Percentiles rank a stretch among this genome's conserved stretches.
phyloP scores from a whole-genome alignment of 352 stramenopile genomes.

The Pythium plurisporium region DNA sequence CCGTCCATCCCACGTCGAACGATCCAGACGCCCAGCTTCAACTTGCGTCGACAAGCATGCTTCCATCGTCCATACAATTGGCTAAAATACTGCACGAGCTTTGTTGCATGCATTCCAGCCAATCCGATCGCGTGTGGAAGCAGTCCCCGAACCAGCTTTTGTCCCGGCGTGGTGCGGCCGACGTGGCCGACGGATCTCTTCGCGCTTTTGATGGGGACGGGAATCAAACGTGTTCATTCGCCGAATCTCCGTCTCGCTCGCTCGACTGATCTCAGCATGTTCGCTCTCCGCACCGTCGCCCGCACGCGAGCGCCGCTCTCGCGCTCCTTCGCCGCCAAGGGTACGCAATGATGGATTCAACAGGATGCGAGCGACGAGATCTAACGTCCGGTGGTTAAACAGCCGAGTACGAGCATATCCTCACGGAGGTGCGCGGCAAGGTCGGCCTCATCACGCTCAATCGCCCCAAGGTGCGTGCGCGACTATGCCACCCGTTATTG shows the following conservation, averaged over 20 bases:
- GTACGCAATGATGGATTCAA: constrained; percentile 16
- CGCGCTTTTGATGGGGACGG: neutral
- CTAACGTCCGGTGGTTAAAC: neutral
- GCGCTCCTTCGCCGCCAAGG: constrained; percentile 53
- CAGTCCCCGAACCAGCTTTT: no score
- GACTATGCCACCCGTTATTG: neutral
- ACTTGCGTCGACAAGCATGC: constrained; percentile 13
- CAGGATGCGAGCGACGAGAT: neutral
- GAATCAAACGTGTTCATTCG: constrained; percentile 20
- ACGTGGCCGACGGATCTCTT: neutral
- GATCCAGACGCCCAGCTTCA: constrained; percentile 26
- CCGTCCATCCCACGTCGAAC: no score
- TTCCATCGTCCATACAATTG: neutral
- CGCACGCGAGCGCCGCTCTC: constrained; percentile 21
- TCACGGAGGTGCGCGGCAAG: constrained; percentile 81
- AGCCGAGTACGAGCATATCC: constrained; percentile 86
- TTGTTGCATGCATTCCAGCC: constrained; percentile 22
- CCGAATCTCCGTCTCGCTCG: constrained; percentile 11
- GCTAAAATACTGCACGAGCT: neutral
- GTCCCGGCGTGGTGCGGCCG: no score
- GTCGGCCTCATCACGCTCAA: constrained; percentile 96
- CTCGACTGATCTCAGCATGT: constrained; percentile 29
- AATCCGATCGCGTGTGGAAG: constrained; percentile 14
- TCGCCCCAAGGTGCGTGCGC: constrained; percentile 83
- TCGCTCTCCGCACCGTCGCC: constrained; percentile 36